Conservation (phyloP, 345 rosid species). For the Odontarrhena argentea region DNA sequence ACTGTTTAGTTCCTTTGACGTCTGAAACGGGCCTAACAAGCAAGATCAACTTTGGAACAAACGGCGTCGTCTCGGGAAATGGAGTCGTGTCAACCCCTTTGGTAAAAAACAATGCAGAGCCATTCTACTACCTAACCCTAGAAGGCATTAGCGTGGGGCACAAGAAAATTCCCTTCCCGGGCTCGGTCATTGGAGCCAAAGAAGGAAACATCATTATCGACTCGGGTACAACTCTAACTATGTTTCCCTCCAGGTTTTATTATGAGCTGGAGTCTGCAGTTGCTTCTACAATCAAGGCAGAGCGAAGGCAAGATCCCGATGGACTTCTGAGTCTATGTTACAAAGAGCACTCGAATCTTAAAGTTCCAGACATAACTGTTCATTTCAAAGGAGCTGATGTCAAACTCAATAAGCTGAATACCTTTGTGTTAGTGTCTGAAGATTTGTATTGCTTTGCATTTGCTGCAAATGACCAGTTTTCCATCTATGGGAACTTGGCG, state of each 20-base stretch:
- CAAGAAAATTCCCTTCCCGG: not conserved
- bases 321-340: conserved; percentile 42
- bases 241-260: conserved; percentile 37
- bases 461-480: not conserved
- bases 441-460: conserved; percentile 46
- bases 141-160: conserved; percentile 28
- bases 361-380: conserved; percentile 26
- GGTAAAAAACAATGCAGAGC: not conserved
- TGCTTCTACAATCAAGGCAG: conserved; percentile 5
- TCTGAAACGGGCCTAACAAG: not conserved
- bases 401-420: conserved; percentile 31
- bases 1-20: conserved; percentile 32
- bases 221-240: conserved; percentile 56
- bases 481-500: conserved; percentile 50
- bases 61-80: not conserved
- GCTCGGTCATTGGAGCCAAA: not conserved
- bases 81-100: conserved; percentile 35
- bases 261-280: conserved; percentile 36
- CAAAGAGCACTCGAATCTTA: not conserved
- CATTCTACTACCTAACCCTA: conserved; percentile 13
- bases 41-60: conserved; percentile 30
- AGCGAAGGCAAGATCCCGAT: conserved; percentile 28
- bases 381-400: conserved; percentile 53
- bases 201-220: conserved; percentile 56
- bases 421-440: conserved; percentile 42